Evolutionary conservation across 2,329 filamentous ascomycete genomes (phyloP).

Genomic region (Trichoderma pleuroti): DNA sequence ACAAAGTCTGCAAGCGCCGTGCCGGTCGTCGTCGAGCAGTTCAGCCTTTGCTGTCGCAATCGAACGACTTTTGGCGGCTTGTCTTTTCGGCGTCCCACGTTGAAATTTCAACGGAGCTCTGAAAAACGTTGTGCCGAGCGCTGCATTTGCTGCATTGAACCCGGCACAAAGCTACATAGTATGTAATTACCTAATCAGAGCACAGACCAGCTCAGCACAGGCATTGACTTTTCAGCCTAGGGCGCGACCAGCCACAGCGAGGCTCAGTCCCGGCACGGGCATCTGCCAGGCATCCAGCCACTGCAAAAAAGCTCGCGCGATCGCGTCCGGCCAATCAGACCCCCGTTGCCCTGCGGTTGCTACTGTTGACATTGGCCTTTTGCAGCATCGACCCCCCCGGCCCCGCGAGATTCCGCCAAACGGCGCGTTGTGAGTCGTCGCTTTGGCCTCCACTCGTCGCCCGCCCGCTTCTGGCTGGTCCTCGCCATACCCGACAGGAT

Average conservation of each 20-base stretch:
- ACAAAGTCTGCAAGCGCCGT: constrained; percentile 2
- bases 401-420: constrained; percentile 21
- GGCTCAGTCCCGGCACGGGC: background rate
- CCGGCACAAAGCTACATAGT: background rate
- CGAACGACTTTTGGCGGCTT: background rate
- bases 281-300: background rate
- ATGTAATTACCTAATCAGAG: background rate
- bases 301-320: constrained; percentile 21
- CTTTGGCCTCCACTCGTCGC: constrained; percentile 19
- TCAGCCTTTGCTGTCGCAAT: background rate
- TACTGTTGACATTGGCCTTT: constrained; percentile 44
- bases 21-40: constrained; percentile 3
- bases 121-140: constrained; percentile 28
- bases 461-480: constrained; percentile 14
- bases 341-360: constrained; percentile 56
- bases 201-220: background rate
- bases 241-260: constrained; percentile 15
- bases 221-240: background rate
- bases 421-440: constrained; percentile 26
- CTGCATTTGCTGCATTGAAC: background rate
- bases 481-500: constrained; percentile 10
- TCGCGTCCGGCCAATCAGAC: constrained; percentile 40
- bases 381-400: constrained; percentile 24
- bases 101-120: constrained; percentile 28
- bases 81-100: constrained; percentile 12